Percentiles rank a stretch among this genome's conserved stretches.
These are phyloP conservation scores for Penicillium cataractarum DNA, from an alignment of 495 filamentous ascomycete genomes.

Conservation along the genomic window DNA sequence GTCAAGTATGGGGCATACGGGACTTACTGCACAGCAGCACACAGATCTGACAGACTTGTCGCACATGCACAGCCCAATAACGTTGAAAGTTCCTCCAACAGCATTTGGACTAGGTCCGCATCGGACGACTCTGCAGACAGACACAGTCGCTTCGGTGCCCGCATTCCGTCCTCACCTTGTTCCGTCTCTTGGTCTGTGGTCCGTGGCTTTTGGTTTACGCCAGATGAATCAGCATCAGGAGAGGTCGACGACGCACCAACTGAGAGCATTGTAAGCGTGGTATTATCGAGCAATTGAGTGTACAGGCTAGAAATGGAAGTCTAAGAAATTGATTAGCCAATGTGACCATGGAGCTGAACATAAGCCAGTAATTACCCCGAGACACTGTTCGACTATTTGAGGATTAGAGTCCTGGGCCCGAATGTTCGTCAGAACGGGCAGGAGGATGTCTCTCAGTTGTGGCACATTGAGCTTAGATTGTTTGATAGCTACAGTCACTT, in stretches of 20 bases:
- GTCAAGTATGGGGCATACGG: not conserved
- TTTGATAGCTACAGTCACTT: conserved; percentile 13
- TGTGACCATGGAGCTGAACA: not conserved
- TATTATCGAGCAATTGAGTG: conserved; percentile 7
- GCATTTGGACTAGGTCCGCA: conserved; percentile 20
- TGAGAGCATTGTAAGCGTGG: not conserved
- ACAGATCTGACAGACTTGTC: conserved; percentile 29
- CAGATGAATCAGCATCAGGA: not conserved
- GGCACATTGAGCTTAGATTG: conserved; percentile 16
- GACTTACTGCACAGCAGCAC: conserved; percentile 38
- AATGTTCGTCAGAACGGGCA: conserved; percentile 33
- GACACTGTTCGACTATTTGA: conserved; percentile 25
- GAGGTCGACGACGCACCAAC: not conserved
- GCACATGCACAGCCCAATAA: conserved; percentile 24
- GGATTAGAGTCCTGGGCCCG: conserved; percentile 17
- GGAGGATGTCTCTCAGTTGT: conserved; percentile 26
- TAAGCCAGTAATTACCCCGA: conserved; percentile 31
- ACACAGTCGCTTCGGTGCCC: conserved; percentile 35
- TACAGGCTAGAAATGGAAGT: conserved; percentile 25
- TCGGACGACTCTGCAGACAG: conserved; percentile 12
- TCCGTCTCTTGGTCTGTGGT: conserved; percentile 11
- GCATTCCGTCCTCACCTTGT: conserved; percentile 12
- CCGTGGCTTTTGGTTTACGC: conserved; percentile 14
- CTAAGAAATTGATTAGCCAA: conserved; percentile 31
- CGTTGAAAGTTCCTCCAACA: conserved; percentile 24